These are phyloP conservation scores for Zygosaccharomyces pseudobailii DNA, from an alignment of 1,139 yeast genomes.

Conservation along the genomic window DNA sequence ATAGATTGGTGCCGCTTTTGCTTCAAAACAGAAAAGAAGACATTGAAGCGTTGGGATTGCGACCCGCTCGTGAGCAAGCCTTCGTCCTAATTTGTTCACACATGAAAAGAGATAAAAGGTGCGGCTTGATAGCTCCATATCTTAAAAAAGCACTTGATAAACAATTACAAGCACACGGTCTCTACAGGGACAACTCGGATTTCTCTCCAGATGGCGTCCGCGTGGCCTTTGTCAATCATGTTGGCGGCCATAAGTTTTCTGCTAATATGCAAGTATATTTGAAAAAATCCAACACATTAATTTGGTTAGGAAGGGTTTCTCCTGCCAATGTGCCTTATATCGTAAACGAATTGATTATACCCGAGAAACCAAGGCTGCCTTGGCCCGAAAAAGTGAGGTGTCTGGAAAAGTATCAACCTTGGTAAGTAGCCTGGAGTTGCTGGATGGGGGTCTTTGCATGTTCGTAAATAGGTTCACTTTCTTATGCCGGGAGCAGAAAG, in stretches of 20 bases:
- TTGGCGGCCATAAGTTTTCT: slow-evolving; percentile 93
- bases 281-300: slow-evolving; percentile 59
- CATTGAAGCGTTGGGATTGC: slow-evolving; percentile 29
- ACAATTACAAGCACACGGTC: slow-evolving; percentile 65
- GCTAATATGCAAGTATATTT: slow-evolving; percentile 81
- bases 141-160: slow-evolving; percentile 74
- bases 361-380: slow-evolving; percentile 28
- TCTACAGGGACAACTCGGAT: slow-evolving; percentile 72
- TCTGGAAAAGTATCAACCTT: slow-evolving; percentile 28
- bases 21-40: slow-evolving; percentile 25
- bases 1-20: slow-evolving; percentile 43
- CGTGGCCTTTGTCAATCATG: slow-evolving; percentile 71
- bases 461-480: background rate
- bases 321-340: slow-evolving; percentile 74
- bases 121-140: slow-evolving; percentile 94
- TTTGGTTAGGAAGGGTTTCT: slow-evolving; percentile 83
- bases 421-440: slow-evolving; percentile 21
- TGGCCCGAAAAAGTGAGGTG: slow-evolving; percentile 35
- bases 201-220: slow-evolving; percentile 67
- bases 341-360: slow-evolving; percentile 48
- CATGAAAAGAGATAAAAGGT: slow-evolving; percentile 81
- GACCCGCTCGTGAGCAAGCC: slow-evolving; percentile 44
- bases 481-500: background rate
- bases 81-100: slow-evolving; percentile 83
- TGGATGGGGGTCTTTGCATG: background rate